phyloP scores from a whole-genome alignment of 2,329 filamentous ascomycete genomes.

The Pyricularia sp. region DNA sequence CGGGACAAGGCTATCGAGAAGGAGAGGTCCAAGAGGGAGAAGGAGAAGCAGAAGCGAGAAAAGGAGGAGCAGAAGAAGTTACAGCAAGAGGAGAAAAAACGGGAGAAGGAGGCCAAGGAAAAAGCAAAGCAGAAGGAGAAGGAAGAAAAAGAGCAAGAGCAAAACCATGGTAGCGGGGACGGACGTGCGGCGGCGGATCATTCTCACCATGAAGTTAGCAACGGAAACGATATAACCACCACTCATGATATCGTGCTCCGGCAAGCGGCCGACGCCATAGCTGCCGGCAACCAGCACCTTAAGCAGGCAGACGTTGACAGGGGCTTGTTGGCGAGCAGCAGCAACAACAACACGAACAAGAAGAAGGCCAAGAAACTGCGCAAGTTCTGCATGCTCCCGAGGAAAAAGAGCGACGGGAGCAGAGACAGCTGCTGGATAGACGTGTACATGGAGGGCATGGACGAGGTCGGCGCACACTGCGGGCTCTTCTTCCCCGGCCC shows the following conservation, averaged over 20 bases:
- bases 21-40: constrained; percentile 33
- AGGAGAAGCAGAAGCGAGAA: constrained; percentile 25
- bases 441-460: constrained; percentile 72
- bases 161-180: background rate
- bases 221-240: background rate
- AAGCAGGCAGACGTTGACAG: background rate
- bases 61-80: constrained; percentile 17
- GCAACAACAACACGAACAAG: constrained; percentile 1
- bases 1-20: constrained; percentile 51
- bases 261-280: constrained; percentile 1
- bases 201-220: background rate
- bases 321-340: background rate
- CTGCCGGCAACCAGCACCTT: background rate
- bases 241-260: background rate
- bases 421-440: constrained; percentile 67
- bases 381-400: constrained; percentile 72
- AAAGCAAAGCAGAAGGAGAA: constrained; percentile 18
- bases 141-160: constrained; percentile 5
- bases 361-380: constrained; percentile 39
- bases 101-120: constrained; percentile 22
- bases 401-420: constrained; percentile 35
- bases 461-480: constrained; percentile 80
- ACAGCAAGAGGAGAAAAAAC: constrained; percentile 19
- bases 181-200: background rate
- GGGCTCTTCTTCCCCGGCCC: constrained; percentile 66